Evolutionary conservation across 2,329 filamentous ascomycete genomes (phyloP), one percentile per base, ranked within the genome.

Genomic region (Sporothrix humicola): DNA sequence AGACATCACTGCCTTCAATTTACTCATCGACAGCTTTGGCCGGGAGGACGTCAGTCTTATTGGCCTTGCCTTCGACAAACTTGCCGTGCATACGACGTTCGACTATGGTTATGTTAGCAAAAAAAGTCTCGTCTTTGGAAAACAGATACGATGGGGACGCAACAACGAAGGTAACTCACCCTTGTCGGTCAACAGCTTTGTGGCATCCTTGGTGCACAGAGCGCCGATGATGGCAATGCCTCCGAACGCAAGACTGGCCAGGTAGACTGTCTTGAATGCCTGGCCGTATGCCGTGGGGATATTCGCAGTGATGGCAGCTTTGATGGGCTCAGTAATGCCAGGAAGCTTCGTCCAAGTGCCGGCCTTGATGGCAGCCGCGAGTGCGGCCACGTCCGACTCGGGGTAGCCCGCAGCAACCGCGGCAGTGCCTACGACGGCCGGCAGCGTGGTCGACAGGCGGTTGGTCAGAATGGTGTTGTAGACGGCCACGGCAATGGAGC

Each of bases 381-480:
- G 66, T 1, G 59, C 31, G 10, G 71, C n/a, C 13, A 75, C 68
- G 3, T 56, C 61, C 17, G 42, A 37, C 6, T 50, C 59, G 6
- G 74, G 74, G 4, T 73, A 72, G 6, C 83, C 83, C 5, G 82
- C 82, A 9, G 76, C 77, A n/a, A 82, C 74, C 0, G 58, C 26
- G 9, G 58, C 58, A 31, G 10, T 8, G 5, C 59, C 59, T 12
- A 63, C 59, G 3, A 63, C 76, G 8, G 73, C 77, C 0, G 79
- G 77, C 61, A 82, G 78, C 10, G 79, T 81, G 1, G 77, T 69
- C 1, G 77, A 72, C 23, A 82, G 77, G 23, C 81, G 79, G 73
- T 82, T 82, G 50, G 74, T 79, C 17, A 83, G 78, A 12, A 81
- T 79, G 9, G 79, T 79, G 8, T 76, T 77, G 76, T 82, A 82